Conservation (phyloP, 2,329 filamentous ascomycete species). For the Orbilia blumenaviensis region DNA sequence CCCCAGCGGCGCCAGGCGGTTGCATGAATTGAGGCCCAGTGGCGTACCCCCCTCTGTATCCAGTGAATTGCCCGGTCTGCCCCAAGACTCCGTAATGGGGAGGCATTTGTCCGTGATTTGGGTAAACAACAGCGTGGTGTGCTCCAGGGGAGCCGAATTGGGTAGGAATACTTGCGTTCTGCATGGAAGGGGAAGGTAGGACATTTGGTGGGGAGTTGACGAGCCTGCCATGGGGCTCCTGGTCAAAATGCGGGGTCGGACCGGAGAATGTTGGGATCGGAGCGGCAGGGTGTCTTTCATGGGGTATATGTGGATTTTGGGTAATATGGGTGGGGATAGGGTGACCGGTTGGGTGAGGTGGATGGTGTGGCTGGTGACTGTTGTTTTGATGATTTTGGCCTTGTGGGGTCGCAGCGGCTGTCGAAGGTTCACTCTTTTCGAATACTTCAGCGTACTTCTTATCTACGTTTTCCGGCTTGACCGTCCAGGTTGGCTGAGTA, state of each 20-base stretch:
- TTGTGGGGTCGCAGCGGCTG: conserved; percentile 73
- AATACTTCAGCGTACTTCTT: conserved; percentile 84
- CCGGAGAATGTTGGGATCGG: conserved; percentile 55
- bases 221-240: conserved; percentile 61
- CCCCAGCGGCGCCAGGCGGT: conserved; percentile 52
- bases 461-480: conserved; percentile 74
- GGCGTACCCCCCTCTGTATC: conserved; percentile 52
- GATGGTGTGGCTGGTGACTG: conserved; percentile 84
- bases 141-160: conserved; percentile 56
- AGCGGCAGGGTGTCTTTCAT: conserved; percentile 72
- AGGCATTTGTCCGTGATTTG: conserved; percentile 54
- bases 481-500: conserved; percentile 85
- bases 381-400: conserved; percentile 74
- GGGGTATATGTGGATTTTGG: conserved; percentile 77
- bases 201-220: conserved; percentile 49
- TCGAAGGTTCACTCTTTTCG: conserved; percentile 69
- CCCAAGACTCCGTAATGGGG: conserved; percentile 58
- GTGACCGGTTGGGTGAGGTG: conserved; percentile 60
- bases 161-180: conserved; percentile 56
- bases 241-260: conserved; percentile 77
- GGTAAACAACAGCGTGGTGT: conserved; percentile 56
- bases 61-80: conserved; percentile 54
- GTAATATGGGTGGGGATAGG: conserved; percentile 74
- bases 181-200: conserved; percentile 57
- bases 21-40: conserved; percentile 47